Base-by-base conservation (phyloP, 2,329 filamentous ascomycete species). In the Hymenoscyphus scutula region DNA sequence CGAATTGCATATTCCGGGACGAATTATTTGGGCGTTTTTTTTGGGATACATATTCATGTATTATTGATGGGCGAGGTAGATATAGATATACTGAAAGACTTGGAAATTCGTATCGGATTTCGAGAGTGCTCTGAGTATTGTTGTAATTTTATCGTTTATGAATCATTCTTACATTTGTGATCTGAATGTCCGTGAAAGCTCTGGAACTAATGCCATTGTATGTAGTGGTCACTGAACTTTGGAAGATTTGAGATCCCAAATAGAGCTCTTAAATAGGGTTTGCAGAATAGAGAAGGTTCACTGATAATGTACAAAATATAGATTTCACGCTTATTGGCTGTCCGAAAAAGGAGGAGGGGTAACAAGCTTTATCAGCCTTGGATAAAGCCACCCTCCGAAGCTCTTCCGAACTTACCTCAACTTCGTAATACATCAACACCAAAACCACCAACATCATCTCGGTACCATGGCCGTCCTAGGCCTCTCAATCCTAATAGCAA, bases 401-500 rank as follows among this genome's bases (percentile, higher is more conserved):
- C 5, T 53, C 2, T 27, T 4, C 51, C 51, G 7, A 19, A 8
- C 4, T 25, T 15, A 17, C 17, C 23, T 4, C 11, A 25, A 15
- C 4, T 4, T 23, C 17, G 27, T 29, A 30, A 8, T 30, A 29
- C 13, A 10, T n/a, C 29, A 29, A 32, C 53, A 17, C 17, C 53
- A 32, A 30, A 2, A 32, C 5, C 29, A 29, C 5, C 25, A 30
- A 54, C 11, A 32, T 10, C 10, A 0, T 15, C 15, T 29, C 27
- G 2, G n/a, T n/a, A 54, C 25, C 27, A 87, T 87, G 84, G 82
- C 78, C 66, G 73, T 86, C 69, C 69, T 88, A 65, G 85, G 84
- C 66, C 75, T 88, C 66, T 85, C 85, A n/a, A 77, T 89, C 66
- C 78, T 89, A 69, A 73, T 89, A 66, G 85, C 82, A 53, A 85